These are phyloP conservation scores for Herpetospermum pedunculosum DNA, from an alignment of 306 rosid species.

Conservation along the genomic window DNA sequence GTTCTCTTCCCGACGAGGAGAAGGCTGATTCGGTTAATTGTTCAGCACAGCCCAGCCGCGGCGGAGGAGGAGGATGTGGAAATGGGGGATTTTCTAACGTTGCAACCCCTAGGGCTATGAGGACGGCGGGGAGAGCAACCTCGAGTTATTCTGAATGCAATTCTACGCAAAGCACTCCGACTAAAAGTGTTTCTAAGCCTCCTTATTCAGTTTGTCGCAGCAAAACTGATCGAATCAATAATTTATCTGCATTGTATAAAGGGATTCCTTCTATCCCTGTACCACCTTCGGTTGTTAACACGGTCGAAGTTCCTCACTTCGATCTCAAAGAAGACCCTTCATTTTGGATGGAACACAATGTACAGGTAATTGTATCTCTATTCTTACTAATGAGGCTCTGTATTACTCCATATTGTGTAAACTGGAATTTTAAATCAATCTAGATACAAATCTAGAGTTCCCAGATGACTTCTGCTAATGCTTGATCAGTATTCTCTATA, in stretches of 20 bases:
- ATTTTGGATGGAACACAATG: constrained; percentile 93
- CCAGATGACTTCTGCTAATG: background rate
- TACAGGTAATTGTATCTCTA: constrained; percentile 48
- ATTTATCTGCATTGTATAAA: constrained; percentile 54
- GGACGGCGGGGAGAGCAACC: constrained; percentile 34
- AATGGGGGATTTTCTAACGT: constrained; percentile 31
- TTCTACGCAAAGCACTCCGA: constrained; percentile 75
- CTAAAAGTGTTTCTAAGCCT: constrained; percentile 72
- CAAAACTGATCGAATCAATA: constrained; percentile 60
- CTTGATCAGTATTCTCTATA: background rate
- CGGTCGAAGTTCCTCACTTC: constrained; percentile 92
- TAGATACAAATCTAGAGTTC: background rate
- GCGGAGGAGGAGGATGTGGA: constrained; percentile 31
- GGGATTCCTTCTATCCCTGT: constrained; percentile 45
- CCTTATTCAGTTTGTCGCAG: constrained; percentile 43
- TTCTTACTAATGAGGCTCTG: background rate
- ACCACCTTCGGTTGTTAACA: constrained; percentile 42
- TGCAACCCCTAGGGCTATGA: constrained; percentile 44
- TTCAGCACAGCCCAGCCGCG: constrained; percentile 20
- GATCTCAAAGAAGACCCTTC: constrained; percentile 90
- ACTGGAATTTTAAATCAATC: background rate
- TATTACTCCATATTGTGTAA: background rate
- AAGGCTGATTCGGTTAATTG: constrained; percentile 25
- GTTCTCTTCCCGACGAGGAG: constrained; percentile 18
- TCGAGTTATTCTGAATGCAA: constrained; percentile 51